Conservation (phyloP, 306 rosid genomes). For the Ammopiptanthus mongolicus region DNA sequence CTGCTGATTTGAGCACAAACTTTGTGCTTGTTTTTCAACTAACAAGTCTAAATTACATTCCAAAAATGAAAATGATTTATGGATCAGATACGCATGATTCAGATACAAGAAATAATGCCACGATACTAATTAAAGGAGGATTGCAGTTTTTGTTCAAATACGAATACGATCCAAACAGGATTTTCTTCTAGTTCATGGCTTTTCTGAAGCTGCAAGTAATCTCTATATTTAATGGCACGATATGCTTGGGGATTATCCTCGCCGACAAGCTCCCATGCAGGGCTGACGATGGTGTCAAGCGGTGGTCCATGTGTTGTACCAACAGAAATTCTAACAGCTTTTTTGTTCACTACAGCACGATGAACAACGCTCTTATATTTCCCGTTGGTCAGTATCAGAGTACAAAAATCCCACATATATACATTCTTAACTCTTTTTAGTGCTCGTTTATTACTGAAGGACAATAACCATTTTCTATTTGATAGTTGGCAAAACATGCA, state of each 20-base stretch:
- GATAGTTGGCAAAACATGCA: too few relatives aligned
- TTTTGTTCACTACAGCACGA: slow-evolving; percentile 46
- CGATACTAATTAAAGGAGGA: background rate
- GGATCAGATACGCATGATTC: background rate
- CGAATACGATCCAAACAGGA: slow-evolving; percentile 44
- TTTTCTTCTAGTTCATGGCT: slow-evolving; percentile 24
- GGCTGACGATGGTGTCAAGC: slow-evolving; percentile 33
- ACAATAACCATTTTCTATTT: background rate
- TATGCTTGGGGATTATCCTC: slow-evolving; percentile 16
- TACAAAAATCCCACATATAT: background rate
- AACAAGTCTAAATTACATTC: background rate
- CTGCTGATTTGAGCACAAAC: background rate
- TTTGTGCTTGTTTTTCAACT: background rate
- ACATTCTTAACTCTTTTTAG: background rate
- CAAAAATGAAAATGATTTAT: background rate
- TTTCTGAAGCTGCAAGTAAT: slow-evolving; percentile 41
- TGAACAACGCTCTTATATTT: slow-evolving; percentile 62
- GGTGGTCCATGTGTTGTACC: slow-evolving; percentile 52
- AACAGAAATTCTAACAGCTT: slow-evolving; percentile 39
- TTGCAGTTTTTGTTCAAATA: background rate
- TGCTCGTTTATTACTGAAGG: background rate
- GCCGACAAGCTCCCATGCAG: slow-evolving; percentile 27
- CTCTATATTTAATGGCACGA: slow-evolving; percentile 38
- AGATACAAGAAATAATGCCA: background rate
- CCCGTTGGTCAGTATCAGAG: slow-evolving; percentile 49